Evolutionary conservation across 2,329 filamentous ascomycete species (phyloP).

Genomic region (Rhynchosporium secalis): DNA sequence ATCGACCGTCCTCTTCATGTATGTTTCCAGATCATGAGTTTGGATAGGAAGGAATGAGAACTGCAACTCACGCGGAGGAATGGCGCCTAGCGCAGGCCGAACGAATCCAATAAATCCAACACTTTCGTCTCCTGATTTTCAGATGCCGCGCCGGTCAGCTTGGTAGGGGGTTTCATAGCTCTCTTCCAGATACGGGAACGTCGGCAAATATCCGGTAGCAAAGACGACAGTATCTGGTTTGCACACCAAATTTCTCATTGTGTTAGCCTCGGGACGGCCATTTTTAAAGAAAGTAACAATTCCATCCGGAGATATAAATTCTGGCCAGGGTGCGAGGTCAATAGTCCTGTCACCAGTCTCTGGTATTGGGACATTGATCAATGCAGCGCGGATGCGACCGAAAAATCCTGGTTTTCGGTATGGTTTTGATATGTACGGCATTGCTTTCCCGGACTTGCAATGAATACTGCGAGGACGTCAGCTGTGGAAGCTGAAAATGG

Average conservation of each 20-base stretch:
- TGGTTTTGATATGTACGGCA: constrained; percentile 46
- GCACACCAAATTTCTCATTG: constrained; percentile 35
- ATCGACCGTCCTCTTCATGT: no score
- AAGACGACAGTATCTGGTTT: constrained; percentile 49
- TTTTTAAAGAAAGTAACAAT: constrained; percentile 42
- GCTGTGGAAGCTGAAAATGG: background rate
- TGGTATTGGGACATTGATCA: constrained; percentile 45
- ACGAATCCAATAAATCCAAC: constrained; percentile 51
- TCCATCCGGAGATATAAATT: constrained; percentile 42
- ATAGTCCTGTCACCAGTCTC: constrained; percentile 45
- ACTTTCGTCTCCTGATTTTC: constrained; percentile 43
- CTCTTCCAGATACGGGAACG: constrained; percentile 45
- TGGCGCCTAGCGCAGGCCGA: constrained; percentile 40
- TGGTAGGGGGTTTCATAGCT: constrained; percentile 49
- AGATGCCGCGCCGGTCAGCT: constrained; percentile 54
- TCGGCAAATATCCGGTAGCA: constrained; percentile 49
- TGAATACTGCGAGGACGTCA: constrained; percentile 10
- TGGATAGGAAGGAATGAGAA: constrained; percentile 31
- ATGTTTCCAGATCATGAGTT: no score
- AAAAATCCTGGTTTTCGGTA: constrained; percentile 40
- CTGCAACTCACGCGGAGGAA: constrained; percentile 17
- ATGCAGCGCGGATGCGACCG: constrained; percentile 41
- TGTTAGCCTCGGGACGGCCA: constrained; percentile 35
- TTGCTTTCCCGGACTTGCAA: constrained; percentile 41
- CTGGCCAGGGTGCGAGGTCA: constrained; percentile 48